phyloP scores from a whole-genome alignment of 345 rosid species.

The Mallotus nudiflorus region DNA sequence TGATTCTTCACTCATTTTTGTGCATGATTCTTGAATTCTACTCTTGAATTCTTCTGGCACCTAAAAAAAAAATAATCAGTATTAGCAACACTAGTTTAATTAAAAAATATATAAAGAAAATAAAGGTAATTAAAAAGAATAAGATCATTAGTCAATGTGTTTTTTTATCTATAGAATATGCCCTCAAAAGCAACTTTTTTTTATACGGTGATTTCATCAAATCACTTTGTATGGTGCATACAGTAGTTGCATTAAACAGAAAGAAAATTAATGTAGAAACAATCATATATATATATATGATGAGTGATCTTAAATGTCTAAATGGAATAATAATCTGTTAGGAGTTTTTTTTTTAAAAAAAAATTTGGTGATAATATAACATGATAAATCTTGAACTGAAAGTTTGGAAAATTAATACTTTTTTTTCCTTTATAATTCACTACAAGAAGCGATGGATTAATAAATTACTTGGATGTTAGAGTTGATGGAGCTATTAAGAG shows the following conservation, averaged over 20 bases:
- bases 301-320: not conserved
- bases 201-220: conserved; percentile 9
- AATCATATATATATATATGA: not conserved
- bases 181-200: not conserved
- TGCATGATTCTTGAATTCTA: conserved; percentile 22
- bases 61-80: no score
- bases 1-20: conserved; percentile 26
- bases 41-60: conserved; percentile 14
- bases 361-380: not conserved
- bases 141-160: not conserved
- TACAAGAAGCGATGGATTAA: not conserved
- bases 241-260: not conserved
- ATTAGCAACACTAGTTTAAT: no score
- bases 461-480: conserved; percentile 27
- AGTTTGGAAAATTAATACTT: not conserved
- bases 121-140: no score
- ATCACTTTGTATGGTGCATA: conserved; percentile 10
- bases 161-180: not conserved
- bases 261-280: not conserved
- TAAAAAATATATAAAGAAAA: no score
- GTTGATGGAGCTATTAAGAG: conserved; percentile 30
- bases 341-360: not conserved
- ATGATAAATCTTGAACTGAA: not conserved
- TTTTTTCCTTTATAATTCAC: no score
- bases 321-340: not conserved